phyloP scores from a whole-genome alignment of 2,329 filamentous ascomycete species.

The Sporothrix humicola region DNA sequence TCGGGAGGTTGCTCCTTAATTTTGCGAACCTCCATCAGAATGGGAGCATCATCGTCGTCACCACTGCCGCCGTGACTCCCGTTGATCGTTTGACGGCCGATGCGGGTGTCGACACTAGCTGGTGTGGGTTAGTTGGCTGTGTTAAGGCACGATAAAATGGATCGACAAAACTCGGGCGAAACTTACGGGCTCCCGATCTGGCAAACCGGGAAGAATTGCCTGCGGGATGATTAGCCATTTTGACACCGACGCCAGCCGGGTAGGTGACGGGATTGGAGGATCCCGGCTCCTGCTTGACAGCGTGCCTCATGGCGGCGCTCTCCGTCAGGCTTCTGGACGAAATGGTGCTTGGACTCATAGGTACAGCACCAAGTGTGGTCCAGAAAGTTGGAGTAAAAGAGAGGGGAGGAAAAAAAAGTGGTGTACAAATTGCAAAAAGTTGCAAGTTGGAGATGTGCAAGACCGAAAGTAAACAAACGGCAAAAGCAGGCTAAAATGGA shows the following conservation, averaged over 20 bases:
- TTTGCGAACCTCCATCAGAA: constrained; percentile 43
- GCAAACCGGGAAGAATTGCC: constrained; percentile 21
- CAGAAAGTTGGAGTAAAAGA: background rate
- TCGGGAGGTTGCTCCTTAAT: constrained; percentile 27
- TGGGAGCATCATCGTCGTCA: constrained; percentile 39
- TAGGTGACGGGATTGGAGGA: background rate
- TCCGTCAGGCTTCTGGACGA: constrained; percentile 12
- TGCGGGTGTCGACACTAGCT: constrained; percentile 44
- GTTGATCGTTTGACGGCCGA: constrained; percentile 1
- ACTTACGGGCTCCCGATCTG: constrained; percentile 42
- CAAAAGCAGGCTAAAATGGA: background rate
- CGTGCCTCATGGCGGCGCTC: constrained; percentile 2
- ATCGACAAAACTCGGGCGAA: background rate
- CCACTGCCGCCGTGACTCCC: constrained; percentile 10
- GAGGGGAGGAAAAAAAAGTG: too few relatives aligned
- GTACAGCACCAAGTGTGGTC: background rate
- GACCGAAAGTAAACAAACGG: constrained; percentile 28
- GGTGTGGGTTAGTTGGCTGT: background rate
- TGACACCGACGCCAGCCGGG: background rate
- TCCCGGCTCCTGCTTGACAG: constrained; percentile 18
- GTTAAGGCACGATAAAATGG: background rate
- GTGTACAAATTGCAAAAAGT: background rate
- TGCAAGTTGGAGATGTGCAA: background rate
- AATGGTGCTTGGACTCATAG: background rate
- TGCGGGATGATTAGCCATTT: background rate